Percentiles rank a stretch among this genome's conserved stretches.
Conservation (phyloP, 2,329 filamentous ascomycete genomes). For the Aschersonia sp. region DNA sequence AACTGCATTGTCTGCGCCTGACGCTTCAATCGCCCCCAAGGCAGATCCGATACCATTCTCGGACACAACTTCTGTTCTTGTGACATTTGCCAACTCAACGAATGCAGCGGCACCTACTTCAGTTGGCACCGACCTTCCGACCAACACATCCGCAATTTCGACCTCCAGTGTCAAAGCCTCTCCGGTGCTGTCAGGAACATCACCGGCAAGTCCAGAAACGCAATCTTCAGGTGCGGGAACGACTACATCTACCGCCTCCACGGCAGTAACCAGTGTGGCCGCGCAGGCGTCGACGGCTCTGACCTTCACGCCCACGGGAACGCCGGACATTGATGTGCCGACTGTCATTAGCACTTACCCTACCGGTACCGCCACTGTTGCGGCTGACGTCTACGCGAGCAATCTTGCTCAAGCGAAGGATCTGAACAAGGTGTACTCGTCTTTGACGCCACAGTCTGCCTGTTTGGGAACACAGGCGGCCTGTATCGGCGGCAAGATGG, state of each 20-base stretch:
- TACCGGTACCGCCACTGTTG: slow-evolving; percentile 23
- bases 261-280: background rate
- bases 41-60: too few species aligned
- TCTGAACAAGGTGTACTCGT: slow-evolving; percentile 32
- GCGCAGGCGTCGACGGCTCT: background rate
- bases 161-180: background rate
- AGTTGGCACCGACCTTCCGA: background rate
- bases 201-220: background rate
- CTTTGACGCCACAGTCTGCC: slow-evolving; percentile 27
- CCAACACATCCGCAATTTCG: background rate
- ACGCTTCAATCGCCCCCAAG: too few species aligned
- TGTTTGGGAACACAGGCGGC: slow-evolving; percentile 33
- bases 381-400: slow-evolving; percentile 23
- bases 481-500: slow-evolving; percentile 35
- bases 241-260: background rate
- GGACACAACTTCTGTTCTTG: background rate
- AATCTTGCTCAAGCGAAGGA: slow-evolving; percentile 29
- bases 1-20: too few species aligned
- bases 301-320: slow-evolving; percentile 17
- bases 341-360: slow-evolving; percentile 22
- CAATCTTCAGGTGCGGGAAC: background rate
- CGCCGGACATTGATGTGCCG: slow-evolving; percentile 23
- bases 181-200: background rate
- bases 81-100: background rate
- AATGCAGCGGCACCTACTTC: background rate